These are phyloP conservation scores for Liquidambar formosana DNA, from an alignment of 164 flowering plant genomes.

Conservation along the genomic window DNA sequence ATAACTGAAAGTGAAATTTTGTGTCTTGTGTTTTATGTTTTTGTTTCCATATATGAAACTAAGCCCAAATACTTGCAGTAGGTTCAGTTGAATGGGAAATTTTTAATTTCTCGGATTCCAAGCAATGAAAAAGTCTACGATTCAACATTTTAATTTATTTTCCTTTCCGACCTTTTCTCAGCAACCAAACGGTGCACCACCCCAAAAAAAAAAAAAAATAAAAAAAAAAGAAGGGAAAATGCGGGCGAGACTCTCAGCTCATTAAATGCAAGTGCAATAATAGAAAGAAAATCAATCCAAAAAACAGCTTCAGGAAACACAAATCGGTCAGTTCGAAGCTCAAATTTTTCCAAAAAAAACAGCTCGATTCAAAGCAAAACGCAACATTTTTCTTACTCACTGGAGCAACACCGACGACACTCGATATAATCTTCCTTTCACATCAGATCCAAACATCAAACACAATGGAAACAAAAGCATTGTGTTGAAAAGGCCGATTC, in stretches of 20 bases:
- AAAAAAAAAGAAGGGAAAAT: no score
- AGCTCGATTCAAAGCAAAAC: background rate
- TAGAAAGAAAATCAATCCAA: background rate
- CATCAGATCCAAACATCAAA: constrained; percentile 17
- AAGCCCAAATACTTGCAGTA: no score
- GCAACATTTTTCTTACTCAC: background rate
- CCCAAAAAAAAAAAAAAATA: no score
- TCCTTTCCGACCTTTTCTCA: no score
- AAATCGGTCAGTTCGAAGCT: background rate
- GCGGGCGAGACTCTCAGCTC: background rate
- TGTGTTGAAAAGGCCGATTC: background rate
- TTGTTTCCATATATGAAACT: no score
- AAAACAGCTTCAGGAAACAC: background rate
- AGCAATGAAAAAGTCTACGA: no score
- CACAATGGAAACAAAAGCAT: background rate
- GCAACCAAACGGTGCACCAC: no score
- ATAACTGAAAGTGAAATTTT: no score
- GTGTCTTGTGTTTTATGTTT: no score
- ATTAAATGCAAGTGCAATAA: background rate
- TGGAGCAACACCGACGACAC: background rate
- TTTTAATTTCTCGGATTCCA: no score
- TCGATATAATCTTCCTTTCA: background rate
- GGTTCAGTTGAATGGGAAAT: no score
- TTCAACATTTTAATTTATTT: no score
- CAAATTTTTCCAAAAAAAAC: background rate